Conservation (phyloP, 495 filamentous ascomycete species). For the Penicillium robsamsonii region DNA sequence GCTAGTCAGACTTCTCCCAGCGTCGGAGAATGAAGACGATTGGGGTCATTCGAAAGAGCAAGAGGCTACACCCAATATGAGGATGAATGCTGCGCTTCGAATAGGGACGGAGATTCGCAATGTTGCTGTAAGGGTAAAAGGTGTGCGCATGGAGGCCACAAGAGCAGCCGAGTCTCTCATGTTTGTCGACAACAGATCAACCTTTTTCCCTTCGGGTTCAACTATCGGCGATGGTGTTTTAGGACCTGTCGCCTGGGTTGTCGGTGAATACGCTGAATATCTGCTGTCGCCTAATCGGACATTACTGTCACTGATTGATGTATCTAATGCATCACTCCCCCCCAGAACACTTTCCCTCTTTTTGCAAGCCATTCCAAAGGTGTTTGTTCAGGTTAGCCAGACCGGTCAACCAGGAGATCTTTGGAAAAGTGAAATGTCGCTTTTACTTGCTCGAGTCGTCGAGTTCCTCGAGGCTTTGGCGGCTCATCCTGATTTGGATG, state of each 20-base stretch:
- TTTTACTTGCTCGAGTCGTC: constrained; percentile 77
- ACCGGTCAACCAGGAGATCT: constrained; percentile 59
- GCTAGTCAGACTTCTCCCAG: constrained; percentile 67
- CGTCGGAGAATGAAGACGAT: constrained; percentile 22
- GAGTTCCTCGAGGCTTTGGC: constrained; percentile 74
- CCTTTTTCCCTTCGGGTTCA: constrained; percentile 45
- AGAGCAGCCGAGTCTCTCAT: constrained; percentile 78
- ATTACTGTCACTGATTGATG: constrained; percentile 69
- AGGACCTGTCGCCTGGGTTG: constrained; percentile 73
- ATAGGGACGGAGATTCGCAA: constrained; percentile 86
- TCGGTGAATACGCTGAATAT: constrained; percentile 77
- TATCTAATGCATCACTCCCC: constrained; percentile 57
- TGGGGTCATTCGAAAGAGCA: constrained; percentile 22
- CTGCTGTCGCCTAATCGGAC: constrained; percentile 63
- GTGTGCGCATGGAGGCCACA: constrained; percentile 71
- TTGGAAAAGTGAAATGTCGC: constrained; percentile 64
- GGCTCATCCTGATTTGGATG: constrained; percentile 81
- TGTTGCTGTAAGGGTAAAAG: constrained; percentile 86
- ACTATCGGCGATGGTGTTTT: constrained; percentile 60
- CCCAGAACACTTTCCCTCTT: constrained; percentile 67
- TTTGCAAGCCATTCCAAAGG: constrained; percentile 83
- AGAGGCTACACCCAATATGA: constrained; percentile 16
- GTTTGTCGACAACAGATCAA: constrained; percentile 46
- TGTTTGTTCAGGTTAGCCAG: constrained; percentile 66
- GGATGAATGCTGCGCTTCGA: constrained; percentile 52